A percentile compares a stretch with the other conserved stretches of the same genome.
These are phyloP conservation scores for Tuber magnatum DNA, from an alignment of 495 filamentous ascomycete genomes.

Conservation along the genomic window DNA sequence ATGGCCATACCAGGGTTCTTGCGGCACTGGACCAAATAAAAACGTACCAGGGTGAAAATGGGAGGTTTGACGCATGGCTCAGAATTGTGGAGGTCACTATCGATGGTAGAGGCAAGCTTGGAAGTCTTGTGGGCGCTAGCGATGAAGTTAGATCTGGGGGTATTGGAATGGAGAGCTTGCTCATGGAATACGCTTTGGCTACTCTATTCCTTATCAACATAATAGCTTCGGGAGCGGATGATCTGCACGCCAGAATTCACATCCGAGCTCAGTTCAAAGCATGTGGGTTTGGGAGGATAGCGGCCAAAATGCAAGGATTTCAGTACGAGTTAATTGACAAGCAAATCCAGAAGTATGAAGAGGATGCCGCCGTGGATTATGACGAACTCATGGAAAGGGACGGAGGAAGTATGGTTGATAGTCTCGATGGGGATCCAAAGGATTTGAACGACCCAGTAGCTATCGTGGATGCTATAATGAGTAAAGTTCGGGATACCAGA, in stretches of 20 bases:
- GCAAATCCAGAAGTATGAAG: conserved; percentile 87
- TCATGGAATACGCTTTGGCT: conserved; percentile 98
- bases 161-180: conserved; percentile 95
- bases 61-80: conserved; percentile 98
- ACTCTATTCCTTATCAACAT: conserved; percentile 94
- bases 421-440: conserved; percentile 81
- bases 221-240: conserved; percentile 87
- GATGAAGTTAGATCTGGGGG: conserved; percentile 95
- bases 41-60: conserved; percentile 80
- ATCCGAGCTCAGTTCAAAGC: conserved; percentile 93
- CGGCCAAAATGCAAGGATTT: conserved; percentile 96
- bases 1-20: conserved; percentile 90
- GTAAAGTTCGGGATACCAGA: conserved; percentile 71
- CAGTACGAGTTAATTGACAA: conserved; percentile 98
- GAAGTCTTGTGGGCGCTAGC: conserved; percentile 89
- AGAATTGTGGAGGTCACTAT: conserved; percentile 95
- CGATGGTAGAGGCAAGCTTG: conserved; percentile 96
- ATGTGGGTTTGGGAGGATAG: conserved; percentile 88
- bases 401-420: conserved; percentile 80
- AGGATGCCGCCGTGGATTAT: conserved; percentile 95
- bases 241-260: conserved; percentile 85
- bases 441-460: conserved; percentile 89
- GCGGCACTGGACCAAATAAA: conserved; percentile 91
- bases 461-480: conserved; percentile 88
- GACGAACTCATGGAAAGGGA: conserved; percentile 93